Conservation (phyloP, 2,329 filamentous ascomycete genomes). For the Ceratocystis alfenasii region DNA sequence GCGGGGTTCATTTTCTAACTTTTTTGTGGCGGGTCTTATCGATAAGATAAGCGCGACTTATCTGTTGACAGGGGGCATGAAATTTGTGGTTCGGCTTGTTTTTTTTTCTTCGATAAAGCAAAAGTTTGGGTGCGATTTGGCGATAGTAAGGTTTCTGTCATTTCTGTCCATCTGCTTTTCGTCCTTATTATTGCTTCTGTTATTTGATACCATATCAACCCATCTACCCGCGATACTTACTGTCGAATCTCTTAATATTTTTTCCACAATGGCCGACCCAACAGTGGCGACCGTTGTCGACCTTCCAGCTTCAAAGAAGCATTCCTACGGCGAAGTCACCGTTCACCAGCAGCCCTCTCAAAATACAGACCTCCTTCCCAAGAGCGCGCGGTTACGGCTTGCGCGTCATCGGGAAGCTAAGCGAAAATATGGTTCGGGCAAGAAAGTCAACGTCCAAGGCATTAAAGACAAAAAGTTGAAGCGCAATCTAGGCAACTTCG, state of each 20-base stretch:
- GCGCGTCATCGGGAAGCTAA: constrained; percentile 51
- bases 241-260: no score
- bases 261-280: not conserved
- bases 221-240: no score
- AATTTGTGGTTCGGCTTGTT: constrained; percentile 3
- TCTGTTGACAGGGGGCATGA: not conserved
- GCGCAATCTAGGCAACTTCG: constrained; percentile 63
- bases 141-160: no score
- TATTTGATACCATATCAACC: no score
- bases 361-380: constrained; percentile 36
- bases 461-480: constrained; percentile 86
- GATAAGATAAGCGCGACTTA: constrained; percentile 19
- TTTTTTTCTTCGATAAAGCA: not conserved
- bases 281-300: constrained; percentile 13
- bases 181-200: no score
- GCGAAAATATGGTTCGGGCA: constrained; percentile 72
- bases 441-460: constrained; percentile 55
- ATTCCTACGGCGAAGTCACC: constrained; percentile 10
- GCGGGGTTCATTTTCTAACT: constrained; percentile 23
- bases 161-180: no score
- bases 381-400: constrained; percentile 39
- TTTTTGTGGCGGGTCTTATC: constrained; percentile 26
- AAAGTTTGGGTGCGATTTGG: no score
- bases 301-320: constrained; percentile 15
- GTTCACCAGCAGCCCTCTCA: not conserved